A percentile compares a stretch with the other conserved stretches of the same genome.
Conservation (phyloP, 1,284 basidiomycete species). For the Lentinus polychrous region DNA sequence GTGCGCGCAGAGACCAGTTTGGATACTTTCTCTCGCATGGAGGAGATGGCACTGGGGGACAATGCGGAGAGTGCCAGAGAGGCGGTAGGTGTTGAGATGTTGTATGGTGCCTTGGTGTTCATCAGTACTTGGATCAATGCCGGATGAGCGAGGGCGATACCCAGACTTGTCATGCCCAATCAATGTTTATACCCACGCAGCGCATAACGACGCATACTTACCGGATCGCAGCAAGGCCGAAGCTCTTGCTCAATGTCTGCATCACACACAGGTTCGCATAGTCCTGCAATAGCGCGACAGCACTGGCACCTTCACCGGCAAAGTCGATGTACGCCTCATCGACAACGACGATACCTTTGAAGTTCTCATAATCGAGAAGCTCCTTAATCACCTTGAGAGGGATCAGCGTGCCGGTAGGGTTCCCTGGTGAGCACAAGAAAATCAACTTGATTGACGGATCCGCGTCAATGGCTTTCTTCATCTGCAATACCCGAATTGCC, state of each 20-base stretch:
- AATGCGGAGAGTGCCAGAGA: slow-evolving; percentile 73
- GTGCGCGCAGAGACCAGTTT: slow-evolving; percentile 57
- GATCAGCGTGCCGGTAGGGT: slow-evolving; percentile 91
- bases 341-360: slow-evolving; percentile 88
- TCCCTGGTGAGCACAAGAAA: slow-evolving; percentile 96
- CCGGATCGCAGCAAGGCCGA: slow-evolving; percentile 94
- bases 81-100: slow-evolving; percentile 89
- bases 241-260: slow-evolving; percentile 96
- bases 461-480: slow-evolving; percentile 61
- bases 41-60: slow-evolving; percentile 52
- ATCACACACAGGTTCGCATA: slow-evolving; percentile 90
- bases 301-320: slow-evolving; percentile 55
- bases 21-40: slow-evolving; percentile 63
- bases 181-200: background rate
- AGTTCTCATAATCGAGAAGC: slow-evolving; percentile 77
- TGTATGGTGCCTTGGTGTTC: slow-evolving; percentile 98
- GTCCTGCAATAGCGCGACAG: slow-evolving; percentile 67
- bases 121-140: slow-evolving; percentile 87
- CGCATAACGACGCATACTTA: slow-evolving; percentile 28
- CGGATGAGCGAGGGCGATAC: slow-evolving; percentile 86
- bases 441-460: slow-evolving; percentile 84
- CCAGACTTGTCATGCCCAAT: slow-evolving; percentile 48
- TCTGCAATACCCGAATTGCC: slow-evolving; percentile 34
- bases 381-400: slow-evolving; percentile 63
- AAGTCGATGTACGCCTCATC: slow-evolving; percentile 99